Evolutionary conservation across 495 filamentous ascomycete species (phyloP).

Genomic region (Penicillium flavigenum): DNA sequence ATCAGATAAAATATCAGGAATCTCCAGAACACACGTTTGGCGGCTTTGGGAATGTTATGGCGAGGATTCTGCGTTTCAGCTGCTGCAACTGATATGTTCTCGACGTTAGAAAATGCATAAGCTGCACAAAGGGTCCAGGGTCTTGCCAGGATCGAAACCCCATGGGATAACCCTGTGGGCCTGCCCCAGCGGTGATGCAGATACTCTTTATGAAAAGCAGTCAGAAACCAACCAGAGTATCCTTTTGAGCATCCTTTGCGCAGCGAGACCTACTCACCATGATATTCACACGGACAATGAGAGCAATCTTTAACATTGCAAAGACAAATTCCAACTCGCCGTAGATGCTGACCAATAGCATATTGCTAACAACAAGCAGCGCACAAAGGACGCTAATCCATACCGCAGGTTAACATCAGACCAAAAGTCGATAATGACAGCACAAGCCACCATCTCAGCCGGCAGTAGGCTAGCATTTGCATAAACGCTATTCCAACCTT

Average conservation of each 20-base stretch:
- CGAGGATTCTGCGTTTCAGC: conserved; percentile 37
- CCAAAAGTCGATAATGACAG: conserved; percentile 51
- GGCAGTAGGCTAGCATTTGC: conserved; percentile 33
- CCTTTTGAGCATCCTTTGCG: not conserved
- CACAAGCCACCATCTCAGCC: conserved; percentile 40
- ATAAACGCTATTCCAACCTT: conserved; percentile 31
- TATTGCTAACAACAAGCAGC: conserved; percentile 42
- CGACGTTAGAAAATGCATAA: conserved; percentile 51
- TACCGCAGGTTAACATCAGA: conserved; percentile 30
- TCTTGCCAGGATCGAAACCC: conserved; percentile 23
- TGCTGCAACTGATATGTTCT: conserved; percentile 43
- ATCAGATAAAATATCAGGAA: conserved; percentile 36
- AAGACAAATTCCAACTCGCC: conserved; percentile 46
- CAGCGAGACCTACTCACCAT: conserved; percentile 25
- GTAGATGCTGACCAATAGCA: conserved; percentile 41
- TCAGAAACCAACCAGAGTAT: not conserved
- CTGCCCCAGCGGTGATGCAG: conserved; percentile 39
- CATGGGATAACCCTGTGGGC: conserved; percentile 15
- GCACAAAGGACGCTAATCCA: conserved; percentile 47
- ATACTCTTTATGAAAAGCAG: conserved; percentile 20
- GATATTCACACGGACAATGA: conserved; percentile 47
- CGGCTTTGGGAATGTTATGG: conserved; percentile 31
- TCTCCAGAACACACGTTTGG: conserved; percentile 32
- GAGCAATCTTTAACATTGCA: conserved; percentile 40
- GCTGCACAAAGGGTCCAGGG: conserved; percentile 35